phyloP scores from a whole-genome alignment of 2,329 filamentous ascomycete genomes.

The Fusarium staphyleae region DNA sequence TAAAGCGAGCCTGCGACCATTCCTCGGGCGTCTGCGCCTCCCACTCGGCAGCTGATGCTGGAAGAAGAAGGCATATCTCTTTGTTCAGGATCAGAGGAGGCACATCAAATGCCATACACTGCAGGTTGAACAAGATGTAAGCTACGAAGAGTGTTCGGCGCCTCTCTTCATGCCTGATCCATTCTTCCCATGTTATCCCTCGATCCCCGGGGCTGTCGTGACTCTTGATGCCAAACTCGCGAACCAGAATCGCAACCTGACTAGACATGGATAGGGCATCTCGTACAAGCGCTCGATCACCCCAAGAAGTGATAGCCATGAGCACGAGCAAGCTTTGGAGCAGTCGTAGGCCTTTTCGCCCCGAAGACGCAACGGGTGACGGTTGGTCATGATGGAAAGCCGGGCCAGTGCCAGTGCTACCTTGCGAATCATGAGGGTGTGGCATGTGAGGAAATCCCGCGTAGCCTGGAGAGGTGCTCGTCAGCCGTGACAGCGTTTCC shows the following conservation, averaged over 20 bases:
- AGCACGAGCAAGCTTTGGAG: slow-evolving; percentile 5
- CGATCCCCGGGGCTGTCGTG: too few relatives aligned
- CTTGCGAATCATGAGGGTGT: too few relatives aligned
- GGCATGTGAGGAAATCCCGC: too few relatives aligned
- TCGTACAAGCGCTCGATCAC: background rate
- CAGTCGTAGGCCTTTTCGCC: background rate
- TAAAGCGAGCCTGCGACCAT: too few relatives aligned
- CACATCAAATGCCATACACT: slow-evolving; percentile 8
- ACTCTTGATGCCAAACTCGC: slow-evolving; percentile 10
- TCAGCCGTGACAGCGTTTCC: slow-evolving; percentile 1
- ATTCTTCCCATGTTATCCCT: slow-evolving; percentile 17
- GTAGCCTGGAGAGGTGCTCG: slow-evolving; percentile 1
- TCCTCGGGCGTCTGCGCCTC: slow-evolving; percentile 1
- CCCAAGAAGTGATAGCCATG: slow-evolving; percentile 13
- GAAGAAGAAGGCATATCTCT: slow-evolving; percentile 4
- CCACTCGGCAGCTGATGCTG: slow-evolving; percentile 5
- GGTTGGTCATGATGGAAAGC: background rate
- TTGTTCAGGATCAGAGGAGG: slow-evolving; percentile 12
- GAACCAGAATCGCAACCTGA: slow-evolving; percentile 3
- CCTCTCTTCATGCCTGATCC: background rate
- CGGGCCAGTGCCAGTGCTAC: background rate
- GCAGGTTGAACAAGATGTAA: slow-evolving; percentile 3
- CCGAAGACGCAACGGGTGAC: background rate
- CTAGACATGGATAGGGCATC: slow-evolving; percentile 11
- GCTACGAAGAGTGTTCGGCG: slow-evolving; percentile 5